phyloP scores from a whole-genome alignment of 2,329 filamentous ascomycete genomes.

The Paramyrothecium roridum region DNA sequence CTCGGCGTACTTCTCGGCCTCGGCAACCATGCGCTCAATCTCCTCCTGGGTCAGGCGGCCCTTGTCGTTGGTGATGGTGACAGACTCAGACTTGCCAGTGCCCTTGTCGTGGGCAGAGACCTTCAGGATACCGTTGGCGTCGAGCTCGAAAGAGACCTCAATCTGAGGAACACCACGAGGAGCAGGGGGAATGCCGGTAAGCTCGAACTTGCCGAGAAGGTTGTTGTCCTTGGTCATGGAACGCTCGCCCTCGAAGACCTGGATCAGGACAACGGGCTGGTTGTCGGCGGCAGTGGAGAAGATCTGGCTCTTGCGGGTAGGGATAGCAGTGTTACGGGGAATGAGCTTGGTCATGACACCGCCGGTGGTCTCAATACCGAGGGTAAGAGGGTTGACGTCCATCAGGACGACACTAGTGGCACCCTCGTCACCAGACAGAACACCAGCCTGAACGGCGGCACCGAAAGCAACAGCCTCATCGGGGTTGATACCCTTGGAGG shows the following conservation, averaged over 20 bases:
- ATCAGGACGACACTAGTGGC: conserved; percentile 83
- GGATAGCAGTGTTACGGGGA: conserved; percentile 89
- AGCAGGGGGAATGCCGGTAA: conserved; percentile 91
- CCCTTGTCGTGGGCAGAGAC: conserved; percentile 96
- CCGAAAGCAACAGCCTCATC: conserved; percentile 98
- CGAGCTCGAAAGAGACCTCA: conserved; percentile 95
- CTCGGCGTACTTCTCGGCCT: conserved; percentile 98
- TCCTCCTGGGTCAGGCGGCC: conserved; percentile 93
- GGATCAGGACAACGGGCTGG: conserved; percentile 92
- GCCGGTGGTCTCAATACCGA: conserved; percentile 96
- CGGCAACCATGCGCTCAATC: conserved; percentile 98
- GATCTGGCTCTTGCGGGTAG: conserved; percentile 95
- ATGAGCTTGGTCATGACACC: conserved; percentile 98
- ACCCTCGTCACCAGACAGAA: conserved; percentile 83
- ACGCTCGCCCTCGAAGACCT: conserved; percentile 93
- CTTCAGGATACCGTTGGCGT: conserved; percentile 97
- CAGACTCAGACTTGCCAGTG: conserved; percentile 94
- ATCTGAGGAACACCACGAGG: conserved; percentile 97
- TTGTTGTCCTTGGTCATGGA: conserved; percentile 97
- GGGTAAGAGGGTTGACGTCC: conserved; percentile 94
- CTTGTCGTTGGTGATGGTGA: conserved; percentile 99
- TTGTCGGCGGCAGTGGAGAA: conserved; percentile 97
- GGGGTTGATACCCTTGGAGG: conserved; percentile 98
- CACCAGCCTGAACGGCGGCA: conserved; percentile 94
- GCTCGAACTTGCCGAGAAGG: conserved; percentile 95